phyloP scores from a whole-genome alignment of 2,329 filamentous ascomycete species.

The Colletotrichum sp. region DNA sequence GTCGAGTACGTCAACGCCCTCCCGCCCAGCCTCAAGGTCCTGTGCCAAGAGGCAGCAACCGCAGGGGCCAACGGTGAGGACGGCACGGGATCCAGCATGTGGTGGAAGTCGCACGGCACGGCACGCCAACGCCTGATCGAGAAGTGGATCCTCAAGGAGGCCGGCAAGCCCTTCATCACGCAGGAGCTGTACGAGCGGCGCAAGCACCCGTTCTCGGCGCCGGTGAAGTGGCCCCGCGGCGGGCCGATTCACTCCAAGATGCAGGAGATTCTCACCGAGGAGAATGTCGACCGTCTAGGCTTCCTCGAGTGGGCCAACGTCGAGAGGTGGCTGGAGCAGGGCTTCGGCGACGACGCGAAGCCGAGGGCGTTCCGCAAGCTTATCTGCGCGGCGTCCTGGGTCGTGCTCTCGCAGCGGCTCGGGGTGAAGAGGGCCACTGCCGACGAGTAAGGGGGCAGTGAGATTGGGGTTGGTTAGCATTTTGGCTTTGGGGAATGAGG shows the following conservation, averaged over 20 bases:
- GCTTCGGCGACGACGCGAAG: slow-evolving; percentile 40
- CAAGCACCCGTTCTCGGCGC: slow-evolving; percentile 56
- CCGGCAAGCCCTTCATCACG: slow-evolving; percentile 37
- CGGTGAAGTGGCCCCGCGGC: slow-evolving; percentile 39
- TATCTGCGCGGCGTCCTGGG: slow-evolving; percentile 4
- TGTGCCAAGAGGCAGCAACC: slow-evolving; percentile 10
- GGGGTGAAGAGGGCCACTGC: slow-evolving; percentile 12
- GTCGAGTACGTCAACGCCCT: slow-evolving; percentile 33
- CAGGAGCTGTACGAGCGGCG: slow-evolving; percentile 53
- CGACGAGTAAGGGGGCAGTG: not conserved
- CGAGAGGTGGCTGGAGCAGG: slow-evolving; percentile 35
- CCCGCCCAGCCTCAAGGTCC: slow-evolving; percentile 31
- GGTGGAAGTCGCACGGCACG: slow-evolving; percentile 24
- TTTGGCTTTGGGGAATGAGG: not conserved
- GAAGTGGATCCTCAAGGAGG: slow-evolving; percentile 57
- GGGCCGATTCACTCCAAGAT: slow-evolving; percentile 46
- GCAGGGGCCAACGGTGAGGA: not conserved
- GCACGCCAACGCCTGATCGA: slow-evolving; percentile 36
- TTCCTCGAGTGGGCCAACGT: slow-evolving; percentile 43
- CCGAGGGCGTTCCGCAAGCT: slow-evolving; percentile 14
- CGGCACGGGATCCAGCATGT: slow-evolving; percentile 42
- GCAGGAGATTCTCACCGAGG: slow-evolving; percentile 33
- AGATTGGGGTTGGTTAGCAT: not conserved
- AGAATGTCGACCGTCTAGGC: slow-evolving; percentile 40
- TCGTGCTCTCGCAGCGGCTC: slow-evolving; percentile 9